A percentile compares a stretch with the other conserved stretches of the same genome.
These are phyloP conservation scores for Solanum verrucosum DNA, from an alignment of 257 asterid genomes.

Conservation along the genomic window DNA sequence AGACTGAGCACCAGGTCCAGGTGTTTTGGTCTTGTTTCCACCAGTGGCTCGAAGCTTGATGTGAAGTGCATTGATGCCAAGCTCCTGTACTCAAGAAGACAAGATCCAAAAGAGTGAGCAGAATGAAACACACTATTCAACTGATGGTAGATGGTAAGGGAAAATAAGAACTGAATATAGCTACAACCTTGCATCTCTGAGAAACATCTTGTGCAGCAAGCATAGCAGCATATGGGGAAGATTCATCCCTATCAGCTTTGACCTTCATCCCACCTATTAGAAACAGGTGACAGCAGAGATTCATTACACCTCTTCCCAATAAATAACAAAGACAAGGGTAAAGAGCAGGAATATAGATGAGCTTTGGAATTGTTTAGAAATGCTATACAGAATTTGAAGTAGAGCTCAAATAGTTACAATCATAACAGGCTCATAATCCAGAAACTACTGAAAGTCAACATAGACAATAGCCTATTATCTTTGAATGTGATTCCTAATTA, in stretches of 20 bases:
- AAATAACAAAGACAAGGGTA: background rate
- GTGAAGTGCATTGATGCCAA: slow-evolving; percentile 1
- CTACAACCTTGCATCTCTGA: background rate
- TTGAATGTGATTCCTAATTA: no score
- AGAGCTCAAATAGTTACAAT: background rate
- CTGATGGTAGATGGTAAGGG: background rate
- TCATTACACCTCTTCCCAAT: background rate
- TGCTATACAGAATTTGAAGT: background rate
- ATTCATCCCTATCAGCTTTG: slow-evolving; percentile 1
- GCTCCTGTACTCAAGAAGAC: background rate
- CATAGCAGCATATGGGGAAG: slow-evolving; percentile 3
- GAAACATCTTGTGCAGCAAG: slow-evolving; percentile 3
- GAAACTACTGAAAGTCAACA: background rate
- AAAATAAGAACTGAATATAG: background rate
- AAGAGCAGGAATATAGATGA: background rate
- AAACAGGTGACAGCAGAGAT: background rate
- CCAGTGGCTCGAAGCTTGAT: background rate
- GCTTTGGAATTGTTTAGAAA: background rate
- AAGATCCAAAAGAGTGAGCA: background rate
- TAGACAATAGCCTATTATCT: no score
- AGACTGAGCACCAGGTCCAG: slow-evolving; percentile 5
- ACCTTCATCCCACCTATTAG: background rate
- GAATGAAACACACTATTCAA: background rate
- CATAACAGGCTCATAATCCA: background rate
- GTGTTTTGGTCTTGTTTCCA: slow-evolving; percentile 1